A percentile compares a stretch with the other conserved stretches of the same genome.
Conservation (phyloP, 345 rosid genomes). For the Pelargonium nanum region DNA sequence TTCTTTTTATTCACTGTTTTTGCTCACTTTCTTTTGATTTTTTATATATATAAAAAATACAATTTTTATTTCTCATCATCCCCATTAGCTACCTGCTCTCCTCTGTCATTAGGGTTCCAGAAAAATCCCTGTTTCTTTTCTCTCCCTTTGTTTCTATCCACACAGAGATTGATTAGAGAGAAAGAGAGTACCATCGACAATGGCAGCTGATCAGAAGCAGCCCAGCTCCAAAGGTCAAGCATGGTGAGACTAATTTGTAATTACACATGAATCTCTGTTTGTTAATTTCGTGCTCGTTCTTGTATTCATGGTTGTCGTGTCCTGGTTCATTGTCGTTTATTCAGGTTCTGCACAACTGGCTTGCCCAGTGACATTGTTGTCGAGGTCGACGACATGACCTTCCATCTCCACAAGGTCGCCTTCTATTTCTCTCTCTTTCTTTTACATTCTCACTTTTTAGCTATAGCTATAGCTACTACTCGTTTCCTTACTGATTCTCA, state of each 20-base stretch:
- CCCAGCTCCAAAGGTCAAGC: slow-evolving; percentile 77
- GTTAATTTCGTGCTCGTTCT: not conserved
- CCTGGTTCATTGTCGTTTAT: not conserved
- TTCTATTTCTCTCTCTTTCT: not conserved
- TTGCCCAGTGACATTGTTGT: slow-evolving; percentile 81
- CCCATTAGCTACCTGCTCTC: not conserved
- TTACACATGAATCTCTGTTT: not conserved
- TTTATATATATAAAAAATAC: not conserved
- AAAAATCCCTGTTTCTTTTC: too few relatives aligned
- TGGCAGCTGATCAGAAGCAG: slow-evolving; percentile 51
- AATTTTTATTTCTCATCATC: not conserved
- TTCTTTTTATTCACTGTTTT: too few relatives aligned
- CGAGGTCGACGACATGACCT: slow-evolving; percentile 80
- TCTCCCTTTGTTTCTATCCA: too few relatives aligned
- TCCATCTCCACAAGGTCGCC: slow-evolving; percentile 86
- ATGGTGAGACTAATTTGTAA: slow-evolving; percentile 35
- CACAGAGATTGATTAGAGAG: too few relatives aligned
- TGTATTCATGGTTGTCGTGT: not conserved
- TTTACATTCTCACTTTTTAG: not conserved
- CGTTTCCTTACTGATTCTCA: not conserved
- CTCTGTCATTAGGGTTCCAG: not conserved
- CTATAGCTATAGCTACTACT: not conserved
- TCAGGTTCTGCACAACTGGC: slow-evolving; percentile 88
- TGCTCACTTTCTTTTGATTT: not conserved
- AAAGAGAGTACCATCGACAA: too few relatives aligned